Conservation (phyloP, 345 rosid species). For the Aegle marmelos region DNA sequence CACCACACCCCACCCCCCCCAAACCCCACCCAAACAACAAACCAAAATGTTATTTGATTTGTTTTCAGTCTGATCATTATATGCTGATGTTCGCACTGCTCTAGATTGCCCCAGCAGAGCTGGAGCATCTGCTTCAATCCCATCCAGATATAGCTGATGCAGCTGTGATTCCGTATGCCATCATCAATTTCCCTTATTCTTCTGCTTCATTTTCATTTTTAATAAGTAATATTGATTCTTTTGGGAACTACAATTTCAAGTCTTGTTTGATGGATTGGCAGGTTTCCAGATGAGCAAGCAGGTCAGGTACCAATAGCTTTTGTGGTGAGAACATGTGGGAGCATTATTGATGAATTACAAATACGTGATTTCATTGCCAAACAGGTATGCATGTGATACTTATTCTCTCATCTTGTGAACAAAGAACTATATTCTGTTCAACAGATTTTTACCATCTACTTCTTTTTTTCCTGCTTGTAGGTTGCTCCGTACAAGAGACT, state of each 20-base stretch:
- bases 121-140: slow-evolving; percentile 52
- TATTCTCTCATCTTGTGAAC: neutral
- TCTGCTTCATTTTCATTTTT: neutral
- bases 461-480: slow-evolving; percentile 12
- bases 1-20: too few species aligned
- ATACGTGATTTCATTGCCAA: slow-evolving; percentile 38
- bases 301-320: slow-evolving; percentile 59
- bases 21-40: too few species aligned
- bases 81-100: neutral
- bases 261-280: slow-evolving; percentile 12
- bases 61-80: neutral
- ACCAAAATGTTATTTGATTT: neutral
- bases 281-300: slow-evolving; percentile 53
- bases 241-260: neutral
- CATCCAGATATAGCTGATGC: slow-evolving; percentile 50
- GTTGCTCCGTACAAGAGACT: slow-evolving; percentile 59
- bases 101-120: slow-evolving; percentile 60
- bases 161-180: slow-evolving; percentile 54
- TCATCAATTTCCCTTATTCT: neutral
- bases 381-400: slow-evolving; percentile 23
- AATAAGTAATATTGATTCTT: neutral
- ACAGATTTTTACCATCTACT: neutral
- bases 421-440: neutral
- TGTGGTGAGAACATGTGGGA: slow-evolving; percentile 38
- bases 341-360: slow-evolving; percentile 30